Conservation (phyloP, 352 stramenopile species). For the Pythium folliculosum region DNA sequence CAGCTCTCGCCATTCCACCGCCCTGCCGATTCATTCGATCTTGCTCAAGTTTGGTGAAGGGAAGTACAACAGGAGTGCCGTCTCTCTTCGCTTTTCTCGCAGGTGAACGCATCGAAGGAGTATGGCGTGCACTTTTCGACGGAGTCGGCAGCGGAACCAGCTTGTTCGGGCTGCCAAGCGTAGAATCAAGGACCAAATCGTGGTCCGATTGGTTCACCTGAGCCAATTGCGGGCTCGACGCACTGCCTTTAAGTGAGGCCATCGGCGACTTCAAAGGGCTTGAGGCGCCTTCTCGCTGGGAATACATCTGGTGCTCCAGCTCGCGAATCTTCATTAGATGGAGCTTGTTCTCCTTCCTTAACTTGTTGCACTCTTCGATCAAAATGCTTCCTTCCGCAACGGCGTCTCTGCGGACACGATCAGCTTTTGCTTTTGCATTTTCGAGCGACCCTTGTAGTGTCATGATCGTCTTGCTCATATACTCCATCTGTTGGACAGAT, state of each 20-base stretch:
- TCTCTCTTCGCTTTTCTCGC: constrained; percentile 20
- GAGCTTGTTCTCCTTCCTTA: constrained; percentile 76
- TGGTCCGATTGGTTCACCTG: constrained; percentile 14
- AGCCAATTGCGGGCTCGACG: constrained; percentile 16
- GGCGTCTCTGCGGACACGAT: constrained; percentile 68
- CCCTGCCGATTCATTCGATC: constrained; percentile 35
- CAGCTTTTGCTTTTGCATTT: constrained; percentile 66
- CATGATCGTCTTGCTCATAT: constrained; percentile 76
- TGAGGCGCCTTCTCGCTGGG: constrained; percentile 11
- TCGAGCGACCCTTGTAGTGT: constrained; percentile 63
- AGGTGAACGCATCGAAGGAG: constrained; percentile 2
- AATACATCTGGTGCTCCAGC: constrained; percentile 44
- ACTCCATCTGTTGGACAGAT: constrained; percentile 79
- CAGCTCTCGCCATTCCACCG: constrained; percentile 24
- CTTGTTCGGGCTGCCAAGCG: constrained; percentile 4
- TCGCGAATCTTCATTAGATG: constrained; percentile 67
- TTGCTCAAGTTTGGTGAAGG: constrained; percentile 51
- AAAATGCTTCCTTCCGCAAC: constrained; percentile 78
- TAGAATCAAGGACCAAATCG: constrained; percentile 15
- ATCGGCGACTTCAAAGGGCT: constrained; percentile 13
- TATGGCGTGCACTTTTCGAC: constrained; percentile 1
- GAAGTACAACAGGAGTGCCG: constrained; percentile 31
- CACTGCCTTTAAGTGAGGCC: constrained; percentile 9
- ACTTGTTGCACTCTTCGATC: constrained; percentile 80
- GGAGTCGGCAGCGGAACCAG: constrained; percentile 11